Percentiles rank a stretch among this genome's conserved stretches.
Conservation (phyloP, 306 rosid species). For the Inga laurina region DNA sequence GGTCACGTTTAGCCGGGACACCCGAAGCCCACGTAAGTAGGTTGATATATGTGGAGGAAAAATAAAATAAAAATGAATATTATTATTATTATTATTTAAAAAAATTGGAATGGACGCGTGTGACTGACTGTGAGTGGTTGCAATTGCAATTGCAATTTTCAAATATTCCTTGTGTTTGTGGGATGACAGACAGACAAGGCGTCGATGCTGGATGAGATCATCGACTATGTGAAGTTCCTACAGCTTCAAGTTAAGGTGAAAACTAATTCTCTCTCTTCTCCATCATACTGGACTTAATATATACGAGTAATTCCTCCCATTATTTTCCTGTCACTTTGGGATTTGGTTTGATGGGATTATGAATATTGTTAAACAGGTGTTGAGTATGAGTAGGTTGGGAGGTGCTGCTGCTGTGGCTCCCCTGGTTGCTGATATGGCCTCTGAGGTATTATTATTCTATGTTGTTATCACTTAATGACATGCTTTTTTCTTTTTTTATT, state of each 20-base stretch:
- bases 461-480: too few relatives aligned
- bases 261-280: background rate
- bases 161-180: slow-evolving; percentile 38
- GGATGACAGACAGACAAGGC: slow-evolving; percentile 96
- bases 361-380: slow-evolving; percentile 53
- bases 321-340: background rate
- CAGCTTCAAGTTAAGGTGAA: slow-evolving; percentile 89
- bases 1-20: slow-evolving; percentile 3
- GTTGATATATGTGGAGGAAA: background rate
- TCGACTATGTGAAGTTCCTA: slow-evolving; percentile 93
- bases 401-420: slow-evolving; percentile 97
- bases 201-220: slow-evolving; percentile 99
- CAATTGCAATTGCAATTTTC: background rate
- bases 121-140: background rate
- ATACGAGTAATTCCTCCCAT: too few relatives aligned
- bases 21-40: slow-evolving; percentile 1
- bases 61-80: background rate
- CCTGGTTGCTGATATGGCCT: slow-evolving; percentile 74
- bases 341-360: background rate
- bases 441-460: slow-evolving; percentile 52
- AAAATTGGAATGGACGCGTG: background rate
- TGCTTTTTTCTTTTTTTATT: too few relatives aligned
- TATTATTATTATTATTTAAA: background rate
- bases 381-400: slow-evolving; percentile 99
- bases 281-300: too few relatives aligned